Evolutionary conservation across 805 yeast species (phyloP).

Genomic region (Phaffomyces thermotolerans): DNA sequence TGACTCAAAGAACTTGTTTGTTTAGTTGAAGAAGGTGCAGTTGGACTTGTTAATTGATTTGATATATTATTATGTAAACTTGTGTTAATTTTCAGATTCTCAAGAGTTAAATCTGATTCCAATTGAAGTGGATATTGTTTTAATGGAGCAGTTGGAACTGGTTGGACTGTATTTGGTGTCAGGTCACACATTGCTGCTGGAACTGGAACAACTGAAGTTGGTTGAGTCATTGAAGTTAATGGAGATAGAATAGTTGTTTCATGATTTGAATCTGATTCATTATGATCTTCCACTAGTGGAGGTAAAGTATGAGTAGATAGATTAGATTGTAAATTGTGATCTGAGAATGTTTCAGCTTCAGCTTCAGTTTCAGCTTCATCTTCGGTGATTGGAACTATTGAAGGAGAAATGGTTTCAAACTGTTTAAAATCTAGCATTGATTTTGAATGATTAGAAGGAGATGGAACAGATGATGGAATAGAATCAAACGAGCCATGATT

Average conservation of each 20-base stretch:
- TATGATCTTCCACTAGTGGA: slow-evolving; percentile 12
- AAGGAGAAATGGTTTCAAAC: background rate
- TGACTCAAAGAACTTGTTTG: background rate
- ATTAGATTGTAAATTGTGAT: slow-evolving; percentile 2
- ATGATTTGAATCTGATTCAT: slow-evolving; percentile 7
- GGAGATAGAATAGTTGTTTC: background rate
- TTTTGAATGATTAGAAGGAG: slow-evolving; percentile 7
- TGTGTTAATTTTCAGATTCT: background rate
- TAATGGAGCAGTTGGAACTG: background rate
- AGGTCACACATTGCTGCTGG: background rate
- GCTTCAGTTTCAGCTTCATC: background rate
- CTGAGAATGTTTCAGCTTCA: background rate
- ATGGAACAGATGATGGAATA: background rate
- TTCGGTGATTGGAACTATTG: background rate
- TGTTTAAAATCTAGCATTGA: slow-evolving; percentile 22
- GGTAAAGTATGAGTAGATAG: slow-evolving; percentile 4
- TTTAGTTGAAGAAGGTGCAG: background rate
- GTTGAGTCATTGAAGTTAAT: background rate
- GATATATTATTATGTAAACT: background rate
- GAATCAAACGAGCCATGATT: slow-evolving; percentile 7
- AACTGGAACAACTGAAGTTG: background rate
- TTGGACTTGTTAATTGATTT: background rate
- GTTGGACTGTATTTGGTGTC: background rate
- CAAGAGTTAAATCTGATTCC: background rate
- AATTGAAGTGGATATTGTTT: too few relatives aligned